Percentiles rank a stretch among this genome's conserved stretches.
These are phyloP conservation scores for Colletotrichum cordylinicola DNA, from an alignment of 2,329 filamentous ascomycete genomes.

Conservation along the genomic window DNA sequence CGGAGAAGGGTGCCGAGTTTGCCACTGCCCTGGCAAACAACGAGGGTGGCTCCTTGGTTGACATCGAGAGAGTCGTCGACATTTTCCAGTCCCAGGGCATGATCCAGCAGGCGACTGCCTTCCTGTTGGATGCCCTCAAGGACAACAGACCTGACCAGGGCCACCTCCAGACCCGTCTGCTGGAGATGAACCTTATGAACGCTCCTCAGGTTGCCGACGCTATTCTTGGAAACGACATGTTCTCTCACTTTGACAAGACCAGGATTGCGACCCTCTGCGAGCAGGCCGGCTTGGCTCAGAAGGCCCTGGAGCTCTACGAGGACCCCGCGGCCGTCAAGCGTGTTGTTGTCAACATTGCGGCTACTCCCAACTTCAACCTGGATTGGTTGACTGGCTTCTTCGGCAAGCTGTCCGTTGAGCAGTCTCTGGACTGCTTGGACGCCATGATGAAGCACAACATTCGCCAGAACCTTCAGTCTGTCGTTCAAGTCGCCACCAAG, in stretches of 20 bases:
- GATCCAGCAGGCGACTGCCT: constrained; percentile 98
- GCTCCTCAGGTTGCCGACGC: constrained; percentile 98
- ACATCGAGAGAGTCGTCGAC: constrained; percentile 93
- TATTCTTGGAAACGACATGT: constrained; percentile 98
- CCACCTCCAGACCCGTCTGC: constrained; percentile 87
- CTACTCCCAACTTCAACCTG: constrained; percentile 82
- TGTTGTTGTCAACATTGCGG: constrained; percentile 81
- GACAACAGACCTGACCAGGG: constrained; percentile 95
- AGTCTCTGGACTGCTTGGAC: constrained; percentile 91
- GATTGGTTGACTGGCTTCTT: constrained; percentile 96
- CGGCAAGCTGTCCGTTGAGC: constrained; percentile 91
- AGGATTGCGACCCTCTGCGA: constrained; percentile 92
- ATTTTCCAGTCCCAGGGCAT: constrained; percentile 98
- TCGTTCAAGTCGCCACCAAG: constrained; percentile 95
- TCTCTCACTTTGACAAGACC: constrained; percentile 92
- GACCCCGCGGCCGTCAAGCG: constrained; percentile 91
- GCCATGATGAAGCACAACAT: constrained; percentile 98
- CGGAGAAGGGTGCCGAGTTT: constrained; percentile 94
- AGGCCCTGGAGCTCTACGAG: constrained; percentile 93
- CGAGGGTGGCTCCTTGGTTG: constrained; percentile 84
- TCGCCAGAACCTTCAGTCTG: constrained; percentile 92
- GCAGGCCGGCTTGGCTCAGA: constrained; percentile 84
- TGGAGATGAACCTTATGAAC: constrained; percentile 98
- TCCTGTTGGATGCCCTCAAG: constrained; percentile 93
- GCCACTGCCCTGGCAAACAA: constrained; percentile 91